Evolutionary conservation across 805 yeast genomes (phyloP), one percentile per base, ranked within the genome.

Genomic region (Candida hispaniensis): DNA sequence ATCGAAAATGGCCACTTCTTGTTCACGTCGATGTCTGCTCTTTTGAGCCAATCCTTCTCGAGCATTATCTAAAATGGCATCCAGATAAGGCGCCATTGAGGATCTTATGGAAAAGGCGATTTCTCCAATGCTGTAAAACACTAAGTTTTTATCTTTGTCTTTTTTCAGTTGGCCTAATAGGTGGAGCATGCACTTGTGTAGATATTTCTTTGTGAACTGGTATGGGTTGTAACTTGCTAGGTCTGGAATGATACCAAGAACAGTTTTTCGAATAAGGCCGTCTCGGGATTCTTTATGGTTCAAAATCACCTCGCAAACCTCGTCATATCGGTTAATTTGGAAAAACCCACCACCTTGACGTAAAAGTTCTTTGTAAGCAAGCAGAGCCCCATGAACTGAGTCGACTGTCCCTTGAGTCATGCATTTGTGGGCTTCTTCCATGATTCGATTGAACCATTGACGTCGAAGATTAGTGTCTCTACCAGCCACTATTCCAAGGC

Each of bases 71-170:
- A 88, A 58, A n/a, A 88, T 77, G 1, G 86, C 83, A 51, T 85
- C 94, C 26, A 88, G 61, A 49, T 86, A 88, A 2, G 91, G 80
- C 4, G 85, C 79, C 62, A 91, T 79, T 46, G 78, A 81, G 39
- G 82, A 75, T 13, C 82, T 76, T 1, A 86, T 91, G 2, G 62
- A 79, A 16, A 68, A 56, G 0, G 95, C 76, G 26, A 91, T 77
- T 46, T 79, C 75, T 22, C 97, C 98, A 32, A 88, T 77, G 16
- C 94, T 74, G 7, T 69, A 64, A 41, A 86, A 69, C 2, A 85
- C 80, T 9, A 80, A 70, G 6, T 83, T 69, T 40, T 80, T 70
- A 49, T 88, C 97, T 43, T 69, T 73, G 46, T 72, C 73, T 42
- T 76, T 75, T 49, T 79, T 80, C 47, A 91, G 61, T 46, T 81